phyloP scores from a whole-genome alignment of 495 filamentous ascomycete genomes.

The Talaromyces proteolyticus region DNA sequence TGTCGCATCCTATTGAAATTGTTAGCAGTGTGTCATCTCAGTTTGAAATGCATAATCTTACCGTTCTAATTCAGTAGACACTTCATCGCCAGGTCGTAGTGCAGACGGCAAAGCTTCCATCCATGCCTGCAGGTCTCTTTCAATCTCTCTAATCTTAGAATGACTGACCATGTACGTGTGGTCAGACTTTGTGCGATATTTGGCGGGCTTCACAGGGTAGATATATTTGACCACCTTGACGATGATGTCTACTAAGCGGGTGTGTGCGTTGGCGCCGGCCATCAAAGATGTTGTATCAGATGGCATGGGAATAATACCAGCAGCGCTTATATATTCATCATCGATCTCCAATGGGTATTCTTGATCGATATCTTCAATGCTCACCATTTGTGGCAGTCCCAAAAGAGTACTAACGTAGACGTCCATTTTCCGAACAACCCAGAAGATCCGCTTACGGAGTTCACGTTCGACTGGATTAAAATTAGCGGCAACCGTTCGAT shows the following conservation, averaged over 20 bases:
- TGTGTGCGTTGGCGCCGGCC: constrained; percentile 81
- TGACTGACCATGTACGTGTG: constrained; percentile 84
- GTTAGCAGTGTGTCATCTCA: constrained; percentile 11
- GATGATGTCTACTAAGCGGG: constrained; percentile 67
- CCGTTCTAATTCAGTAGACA: constrained; percentile 68
- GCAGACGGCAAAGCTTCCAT: constrained; percentile 69
- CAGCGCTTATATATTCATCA: constrained; percentile 81
- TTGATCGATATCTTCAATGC: constrained; percentile 88
- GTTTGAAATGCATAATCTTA: constrained; percentile 34
- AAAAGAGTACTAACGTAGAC: constrained; percentile 86
- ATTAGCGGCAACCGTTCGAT: constrained; percentile 67
- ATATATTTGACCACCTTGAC: constrained; percentile 83
- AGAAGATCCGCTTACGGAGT: constrained; percentile 79
- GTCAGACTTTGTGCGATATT: constrained; percentile 37
- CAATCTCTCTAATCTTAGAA: constrained; percentile 83
- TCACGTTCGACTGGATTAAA: constrained; percentile 85
- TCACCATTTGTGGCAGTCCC: constrained; percentile 78
- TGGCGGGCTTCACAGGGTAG: constrained; percentile 76
- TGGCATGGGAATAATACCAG: constrained; percentile 68
- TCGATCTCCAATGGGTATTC: constrained; percentile 80
- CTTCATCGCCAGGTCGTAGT: constrained; percentile 70
- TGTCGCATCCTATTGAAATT: constrained; percentile 65
- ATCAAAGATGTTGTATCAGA: constrained; percentile 69
- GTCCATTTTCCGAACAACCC: constrained; percentile 89
- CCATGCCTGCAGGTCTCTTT: constrained; percentile 80